A percentile compares a stretch with the other conserved stretches of the same genome.
Conservation (phyloP, 2,329 filamentous ascomycete genomes). For the Colletotrichum ledebouriae region DNA sequence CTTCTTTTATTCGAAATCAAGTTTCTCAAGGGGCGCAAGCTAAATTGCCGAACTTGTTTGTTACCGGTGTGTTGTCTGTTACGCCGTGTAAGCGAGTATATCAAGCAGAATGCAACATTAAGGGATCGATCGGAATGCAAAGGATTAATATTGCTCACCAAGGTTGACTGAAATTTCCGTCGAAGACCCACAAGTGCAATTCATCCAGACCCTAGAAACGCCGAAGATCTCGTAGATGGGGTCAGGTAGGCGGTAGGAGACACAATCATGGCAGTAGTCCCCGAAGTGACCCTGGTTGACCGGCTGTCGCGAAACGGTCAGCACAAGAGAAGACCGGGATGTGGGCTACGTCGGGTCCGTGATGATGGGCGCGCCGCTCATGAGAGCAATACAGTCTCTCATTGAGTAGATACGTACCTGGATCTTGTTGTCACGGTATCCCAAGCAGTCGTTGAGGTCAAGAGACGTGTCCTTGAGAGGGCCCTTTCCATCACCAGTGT, state of each 20-base stretch:
- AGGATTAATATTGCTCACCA: constrained; percentile 18
- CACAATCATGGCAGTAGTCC: no score
- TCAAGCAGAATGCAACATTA: not conserved
- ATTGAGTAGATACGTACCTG: no score
- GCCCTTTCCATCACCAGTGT: no score
- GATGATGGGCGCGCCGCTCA: no score
- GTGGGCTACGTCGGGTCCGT: no score
- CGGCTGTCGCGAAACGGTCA: no score
- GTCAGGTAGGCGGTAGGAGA: constrained; percentile 34
- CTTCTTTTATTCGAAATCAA: not conserved
- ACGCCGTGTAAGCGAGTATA: not conserved
- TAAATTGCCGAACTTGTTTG: constrained; percentile 29
- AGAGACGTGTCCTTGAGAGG: no score
- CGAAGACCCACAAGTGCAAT: constrained; percentile 30
- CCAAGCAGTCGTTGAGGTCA: no score
- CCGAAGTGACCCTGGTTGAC: no score
- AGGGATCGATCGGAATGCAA: not conserved
- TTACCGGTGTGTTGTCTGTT: constrained; percentile 15
- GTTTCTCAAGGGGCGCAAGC: not conserved
- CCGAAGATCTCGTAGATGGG: constrained; percentile 32
- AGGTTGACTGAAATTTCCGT: constrained; percentile 27
- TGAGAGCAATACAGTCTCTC: no score
- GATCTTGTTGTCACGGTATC: no score
- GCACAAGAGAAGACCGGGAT: no score
- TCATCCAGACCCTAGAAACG: constrained; percentile 29